These are phyloP conservation scores for Salvia rosmarinus DNA, from an alignment of 257 asterid genomes.

Conservation along the genomic window DNA sequence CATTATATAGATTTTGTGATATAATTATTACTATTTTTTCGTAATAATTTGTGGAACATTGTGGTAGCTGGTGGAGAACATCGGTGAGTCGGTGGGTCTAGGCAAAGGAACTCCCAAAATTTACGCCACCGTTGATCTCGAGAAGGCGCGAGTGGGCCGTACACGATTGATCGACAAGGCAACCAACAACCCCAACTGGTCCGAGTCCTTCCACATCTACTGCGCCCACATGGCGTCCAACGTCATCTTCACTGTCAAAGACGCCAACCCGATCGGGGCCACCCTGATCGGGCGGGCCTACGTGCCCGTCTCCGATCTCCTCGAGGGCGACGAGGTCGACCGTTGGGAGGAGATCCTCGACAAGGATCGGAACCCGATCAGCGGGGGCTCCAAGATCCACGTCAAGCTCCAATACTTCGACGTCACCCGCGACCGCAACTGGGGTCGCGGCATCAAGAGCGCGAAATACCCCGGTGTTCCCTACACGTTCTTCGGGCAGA, in stretches of 20 bases:
- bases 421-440: constrained; percentile 62
- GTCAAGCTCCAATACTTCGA: constrained; percentile 67
- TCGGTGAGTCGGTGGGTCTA: constrained; percentile 66
- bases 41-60: neutral
- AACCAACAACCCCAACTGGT: constrained; percentile 65
- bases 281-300: constrained; percentile 81
- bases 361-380: constrained; percentile 53
- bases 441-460: constrained; percentile 69
- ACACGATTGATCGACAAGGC: constrained; percentile 65
- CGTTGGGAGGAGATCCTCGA: constrained; percentile 74
- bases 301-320: constrained; percentile 59
- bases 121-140: constrained; percentile 77
- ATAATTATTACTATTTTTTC: too few relatives aligned
- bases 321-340: constrained; percentile 75
- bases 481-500: constrained; percentile 71
- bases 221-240: constrained; percentile 72
- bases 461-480: constrained; percentile 81
- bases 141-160: constrained; percentile 76
- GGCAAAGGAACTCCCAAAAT: constrained; percentile 64
- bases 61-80: constrained; percentile 59
- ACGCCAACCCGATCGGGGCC: constrained; percentile 70
- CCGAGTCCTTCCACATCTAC: constrained; percentile 75
- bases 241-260: constrained; percentile 71
- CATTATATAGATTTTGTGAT: too few relatives aligned
- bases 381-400: constrained; percentile 66